A percentile compares a stretch with the other conserved stretches of the same genome.
phyloP scores from a whole-genome alignment of 2,329 filamentous ascomycete species.

The Pyricularia sp. region DNA sequence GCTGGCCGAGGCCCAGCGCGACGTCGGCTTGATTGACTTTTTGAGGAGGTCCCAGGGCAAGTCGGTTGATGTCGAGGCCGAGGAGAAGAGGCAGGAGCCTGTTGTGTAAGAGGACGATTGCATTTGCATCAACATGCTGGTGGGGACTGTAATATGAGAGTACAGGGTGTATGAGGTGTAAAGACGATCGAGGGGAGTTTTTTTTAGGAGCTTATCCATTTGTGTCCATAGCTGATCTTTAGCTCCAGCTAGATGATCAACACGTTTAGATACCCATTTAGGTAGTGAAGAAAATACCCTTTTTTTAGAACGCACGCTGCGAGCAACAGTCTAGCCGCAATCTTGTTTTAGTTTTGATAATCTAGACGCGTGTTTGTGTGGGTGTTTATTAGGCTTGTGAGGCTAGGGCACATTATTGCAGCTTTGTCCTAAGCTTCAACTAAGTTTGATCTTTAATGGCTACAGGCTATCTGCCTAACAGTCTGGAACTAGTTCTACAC shows the following conservation, averaged over 20 bases:
- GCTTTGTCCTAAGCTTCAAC: background rate
- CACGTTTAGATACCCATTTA: too few relatives aligned
- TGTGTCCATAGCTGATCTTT: background rate
- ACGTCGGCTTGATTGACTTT: slow-evolving; percentile 12
- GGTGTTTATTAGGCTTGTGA: too few relatives aligned
- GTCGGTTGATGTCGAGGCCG: background rate
- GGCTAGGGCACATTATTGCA: too few relatives aligned
- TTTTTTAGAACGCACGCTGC: too few relatives aligned
- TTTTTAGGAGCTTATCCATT: background rate
- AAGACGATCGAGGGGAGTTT: background rate
- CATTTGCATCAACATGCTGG: background rate
- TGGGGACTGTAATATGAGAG: background rate
- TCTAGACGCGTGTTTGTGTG: too few relatives aligned
- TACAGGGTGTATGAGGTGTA: background rate
- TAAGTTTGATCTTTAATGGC: background rate
- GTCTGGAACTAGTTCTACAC: too few relatives aligned
- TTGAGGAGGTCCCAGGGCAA: background rate
- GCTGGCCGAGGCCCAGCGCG: slow-evolving; percentile 14
- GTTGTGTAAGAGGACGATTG: background rate
- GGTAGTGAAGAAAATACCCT: too few relatives aligned
- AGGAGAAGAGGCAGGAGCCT: background rate
- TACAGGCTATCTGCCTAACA: too few relatives aligned
- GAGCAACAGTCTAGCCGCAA: too few relatives aligned
- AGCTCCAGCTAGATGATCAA: background rate
- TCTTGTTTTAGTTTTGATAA: too few relatives aligned